Evolutionary conservation across 305 asterid species (phyloP), one percentile per base, ranked within the genome.

Genomic region (Fraxinus ornus): DNA sequence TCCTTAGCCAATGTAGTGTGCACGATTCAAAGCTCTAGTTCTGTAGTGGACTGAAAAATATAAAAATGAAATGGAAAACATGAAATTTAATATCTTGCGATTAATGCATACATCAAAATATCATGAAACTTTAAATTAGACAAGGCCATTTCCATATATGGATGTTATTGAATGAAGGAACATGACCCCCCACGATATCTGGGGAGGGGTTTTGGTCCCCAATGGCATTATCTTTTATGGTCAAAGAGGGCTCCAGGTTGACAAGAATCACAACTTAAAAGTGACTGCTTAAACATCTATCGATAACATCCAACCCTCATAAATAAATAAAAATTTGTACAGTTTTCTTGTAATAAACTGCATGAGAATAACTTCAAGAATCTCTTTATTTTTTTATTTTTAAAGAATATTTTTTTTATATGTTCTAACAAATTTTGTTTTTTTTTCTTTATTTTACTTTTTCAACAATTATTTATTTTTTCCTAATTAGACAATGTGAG

Each of bases 181-280:
- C 4, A 57, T 6, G 68, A 57, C 68, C 28, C 66, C 22, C 3
- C 26, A 57, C 49, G 49, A 57, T 57, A 5, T 6, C 26, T 21
- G 72, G 72, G 33, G 33, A 3, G 72, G 72, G 33, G 62, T 0
- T 17, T 52, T 64, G 72, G 33, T 64, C 72, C 28, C 33, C 24
- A 52, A 5, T 64, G 72, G 32, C 72, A 24, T 47, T 70, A 22
- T 75, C 79, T 37, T 78, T 17, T 64, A 78, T 52, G 66, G 78
- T 83, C 37, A 75, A 21, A 71, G 19, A 70, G 82, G 78, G 74
- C 60, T 77, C 35, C 78, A 74, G 76, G 60, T 62, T 81, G 77
- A 80, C 84, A 77, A 70, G 80, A 30, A 32, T 81, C 87, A 82
- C 84, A 79, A 66, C 64, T 76, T 82, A 68, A 82, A 70, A 55